Conservation (phyloP, 306 rosid genomes). For the Cicer pinnatifidum region DNA sequence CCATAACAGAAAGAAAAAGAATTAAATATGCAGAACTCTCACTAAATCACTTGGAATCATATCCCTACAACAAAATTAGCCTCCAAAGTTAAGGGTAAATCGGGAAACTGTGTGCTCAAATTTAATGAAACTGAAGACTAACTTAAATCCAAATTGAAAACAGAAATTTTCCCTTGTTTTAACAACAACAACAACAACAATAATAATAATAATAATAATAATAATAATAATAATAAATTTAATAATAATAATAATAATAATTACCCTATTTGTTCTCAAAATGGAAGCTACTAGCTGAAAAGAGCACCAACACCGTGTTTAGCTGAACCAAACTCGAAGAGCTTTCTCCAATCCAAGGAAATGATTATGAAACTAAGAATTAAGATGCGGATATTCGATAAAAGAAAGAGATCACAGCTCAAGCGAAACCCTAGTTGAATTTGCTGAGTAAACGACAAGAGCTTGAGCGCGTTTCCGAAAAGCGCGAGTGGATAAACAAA, state of each 20-base stretch:
- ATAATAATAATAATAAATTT: background rate
- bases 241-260: background rate
- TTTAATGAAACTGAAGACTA: slow-evolving; percentile 1
- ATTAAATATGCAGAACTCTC: slow-evolving; percentile 16
- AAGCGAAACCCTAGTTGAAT: slow-evolving; percentile 46
- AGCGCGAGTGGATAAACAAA: background rate
- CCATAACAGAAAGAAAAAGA: slow-evolving; percentile 1
- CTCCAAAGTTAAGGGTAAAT: background rate
- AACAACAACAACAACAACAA: background rate
- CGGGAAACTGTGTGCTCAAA: background rate
- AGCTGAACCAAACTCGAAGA: slow-evolving; percentile 17
- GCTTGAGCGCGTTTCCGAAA: slow-evolving; percentile 4
- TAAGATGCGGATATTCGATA: slow-evolving; percentile 11
- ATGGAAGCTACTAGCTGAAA: slow-evolving; percentile 9
- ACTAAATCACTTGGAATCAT: slow-evolving; percentile 4
- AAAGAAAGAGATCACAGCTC: slow-evolving; percentile 26
- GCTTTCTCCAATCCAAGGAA: background rate
- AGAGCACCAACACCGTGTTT: slow-evolving; percentile 2
- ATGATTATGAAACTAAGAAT: background rate
- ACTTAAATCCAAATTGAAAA: background rate
- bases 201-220: no score
- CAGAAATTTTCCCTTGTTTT: background rate
- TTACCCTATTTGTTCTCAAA: background rate
- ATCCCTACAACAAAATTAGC: slow-evolving; percentile 23
- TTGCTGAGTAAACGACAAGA: slow-evolving; percentile 3